A percentile compares a stretch with the other conserved stretches of the same genome.
These are phyloP conservation scores for Pseudocercospora cruenta DNA, from an alignment of 2,329 filamentous ascomycete species.

Conservation along the genomic window DNA sequence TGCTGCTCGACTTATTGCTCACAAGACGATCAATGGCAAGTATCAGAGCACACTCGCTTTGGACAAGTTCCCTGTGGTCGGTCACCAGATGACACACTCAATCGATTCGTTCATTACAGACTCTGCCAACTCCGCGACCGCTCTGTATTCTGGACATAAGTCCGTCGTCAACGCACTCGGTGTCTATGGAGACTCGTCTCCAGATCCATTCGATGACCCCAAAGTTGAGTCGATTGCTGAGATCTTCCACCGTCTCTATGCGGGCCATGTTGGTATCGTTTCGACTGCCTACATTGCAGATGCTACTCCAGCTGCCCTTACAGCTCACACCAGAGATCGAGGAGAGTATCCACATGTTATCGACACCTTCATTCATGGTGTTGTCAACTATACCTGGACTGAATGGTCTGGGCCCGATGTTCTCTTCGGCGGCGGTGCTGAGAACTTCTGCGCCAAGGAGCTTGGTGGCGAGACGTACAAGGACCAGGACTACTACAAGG, in stretches of 20 bases:
- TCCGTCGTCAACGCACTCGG: slow-evolving; percentile 80
- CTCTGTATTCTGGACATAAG: slow-evolving; percentile 83
- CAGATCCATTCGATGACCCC: slow-evolving; percentile 75
- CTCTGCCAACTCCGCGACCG: slow-evolving; percentile 81
- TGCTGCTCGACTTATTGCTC: slow-evolving; percentile 77
- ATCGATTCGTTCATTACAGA: slow-evolving; percentile 82
- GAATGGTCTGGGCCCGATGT: slow-evolving; percentile 75
- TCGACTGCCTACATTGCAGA: slow-evolving; percentile 82
- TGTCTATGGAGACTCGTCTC: slow-evolving; percentile 78
- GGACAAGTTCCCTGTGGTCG: slow-evolving; percentile 74
- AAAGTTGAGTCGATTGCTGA: slow-evolving; percentile 85
- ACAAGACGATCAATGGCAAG: slow-evolving; percentile 82
- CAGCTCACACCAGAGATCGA: slow-evolving; percentile 72
- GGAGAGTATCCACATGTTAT: slow-evolving; percentile 71
- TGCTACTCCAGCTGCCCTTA: slow-evolving; percentile 77
- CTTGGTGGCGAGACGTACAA: slow-evolving; percentile 66
- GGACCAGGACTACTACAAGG: slow-evolving; percentile 71
- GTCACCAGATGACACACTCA: slow-evolving; percentile 87
- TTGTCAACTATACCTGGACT: slow-evolving; percentile 82
- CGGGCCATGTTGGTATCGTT: slow-evolving; percentile 64
- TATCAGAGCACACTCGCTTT: slow-evolving; percentile 73
- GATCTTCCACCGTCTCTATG: slow-evolving; percentile 71
- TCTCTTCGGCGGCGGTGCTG: slow-evolving; percentile 77
- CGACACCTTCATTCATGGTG: slow-evolving; percentile 74
- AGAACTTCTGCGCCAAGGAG: slow-evolving; percentile 67